phyloP scores from a whole-genome alignment of 306 rosid species.

The Dalbergia cultrata region DNA sequence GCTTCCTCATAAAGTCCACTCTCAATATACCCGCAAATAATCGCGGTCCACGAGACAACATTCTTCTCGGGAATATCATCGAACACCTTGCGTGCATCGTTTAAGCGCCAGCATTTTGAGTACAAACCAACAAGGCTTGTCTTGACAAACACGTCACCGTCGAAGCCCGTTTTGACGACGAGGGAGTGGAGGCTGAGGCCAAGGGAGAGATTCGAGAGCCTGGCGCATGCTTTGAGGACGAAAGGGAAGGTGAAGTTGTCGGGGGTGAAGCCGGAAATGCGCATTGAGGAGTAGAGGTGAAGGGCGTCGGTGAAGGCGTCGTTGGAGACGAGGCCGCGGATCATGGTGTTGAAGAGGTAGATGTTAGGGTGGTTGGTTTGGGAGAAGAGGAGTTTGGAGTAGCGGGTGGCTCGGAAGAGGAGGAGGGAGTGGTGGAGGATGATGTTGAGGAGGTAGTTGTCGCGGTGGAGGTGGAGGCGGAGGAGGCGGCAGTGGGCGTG shows the following conservation, averaged over 20 bases:
- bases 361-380: slow-evolving; percentile 54
- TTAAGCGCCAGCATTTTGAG: slow-evolving; percentile 55
- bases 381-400: slow-evolving; percentile 56
- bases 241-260: slow-evolving; percentile 71
- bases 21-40: slow-evolving; percentile 64
- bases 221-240: slow-evolving; percentile 69
- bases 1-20: slow-evolving; percentile 57
- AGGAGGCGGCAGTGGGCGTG: slow-evolving; percentile 64
- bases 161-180: slow-evolving; percentile 66
- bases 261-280: slow-evolving; percentile 44
- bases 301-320: slow-evolving; percentile 60
- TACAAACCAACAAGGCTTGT: slow-evolving; percentile 64
- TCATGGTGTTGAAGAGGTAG: slow-evolving; percentile 68
- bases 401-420: slow-evolving; percentile 39
- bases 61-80: slow-evolving; percentile 67
- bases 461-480: slow-evolving; percentile 63
- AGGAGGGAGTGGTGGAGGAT: slow-evolving; percentile 57
- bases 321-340: slow-evolving; percentile 67
- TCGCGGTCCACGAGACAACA: slow-evolving; percentile 77
- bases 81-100: slow-evolving; percentile 61
- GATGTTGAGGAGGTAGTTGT: slow-evolving; percentile 61
- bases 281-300: slow-evolving; percentile 57
- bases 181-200: slow-evolving; percentile 65
- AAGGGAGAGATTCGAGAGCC: slow-evolving; percentile 50
- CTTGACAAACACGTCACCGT: slow-evolving; percentile 66